phyloP scores from a whole-genome alignment of 352 stramenopile genomes.

The Phytophthora melonis region DNA sequence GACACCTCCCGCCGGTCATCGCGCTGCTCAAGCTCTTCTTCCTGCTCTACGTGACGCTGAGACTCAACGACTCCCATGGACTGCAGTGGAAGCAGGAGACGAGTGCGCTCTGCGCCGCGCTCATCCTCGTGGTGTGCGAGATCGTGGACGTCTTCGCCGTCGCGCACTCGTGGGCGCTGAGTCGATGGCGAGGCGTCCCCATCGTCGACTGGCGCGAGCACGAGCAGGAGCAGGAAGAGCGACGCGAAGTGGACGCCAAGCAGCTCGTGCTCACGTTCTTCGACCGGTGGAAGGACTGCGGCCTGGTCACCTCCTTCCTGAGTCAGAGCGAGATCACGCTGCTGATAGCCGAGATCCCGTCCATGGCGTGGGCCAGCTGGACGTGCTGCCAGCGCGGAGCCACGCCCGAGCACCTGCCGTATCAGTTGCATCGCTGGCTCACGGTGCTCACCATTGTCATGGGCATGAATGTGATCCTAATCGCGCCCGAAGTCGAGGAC shows the following conservation, averaged over 20 bases:
- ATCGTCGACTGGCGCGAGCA: constrained; percentile 22
- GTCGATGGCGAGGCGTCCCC: constrained; percentile 13
- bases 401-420: constrained; percentile 26
- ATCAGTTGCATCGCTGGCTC: constrained; percentile 33
- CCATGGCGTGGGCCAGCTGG: constrained; percentile 33
- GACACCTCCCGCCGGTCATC: constrained; percentile 22
- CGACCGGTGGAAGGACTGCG: constrained; percentile 38
- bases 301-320: constrained; percentile 33
- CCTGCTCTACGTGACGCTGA: constrained; percentile 32
- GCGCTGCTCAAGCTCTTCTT: constrained; percentile 37
- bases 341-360: constrained; percentile 23
- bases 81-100: constrained; percentile 34
- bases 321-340: constrained; percentile 33
- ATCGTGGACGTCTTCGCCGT: constrained; percentile 35
- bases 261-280: constrained; percentile 34
- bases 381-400: constrained; percentile 21
- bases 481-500: constrained; percentile 12
- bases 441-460: constrained; percentile 36
- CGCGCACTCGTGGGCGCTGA: constrained; percentile 28
- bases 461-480: constrained; percentile 28
- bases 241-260: constrained; percentile 13
- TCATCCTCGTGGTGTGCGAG: constrained; percentile 35
- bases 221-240: constrained; percentile 7
- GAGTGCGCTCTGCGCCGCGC: constrained; percentile 24
- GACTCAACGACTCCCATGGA: constrained; percentile 15